phyloP scores from a whole-genome alignment of 495 filamentous ascomycete species.

The Penicillium soppii region DNA sequence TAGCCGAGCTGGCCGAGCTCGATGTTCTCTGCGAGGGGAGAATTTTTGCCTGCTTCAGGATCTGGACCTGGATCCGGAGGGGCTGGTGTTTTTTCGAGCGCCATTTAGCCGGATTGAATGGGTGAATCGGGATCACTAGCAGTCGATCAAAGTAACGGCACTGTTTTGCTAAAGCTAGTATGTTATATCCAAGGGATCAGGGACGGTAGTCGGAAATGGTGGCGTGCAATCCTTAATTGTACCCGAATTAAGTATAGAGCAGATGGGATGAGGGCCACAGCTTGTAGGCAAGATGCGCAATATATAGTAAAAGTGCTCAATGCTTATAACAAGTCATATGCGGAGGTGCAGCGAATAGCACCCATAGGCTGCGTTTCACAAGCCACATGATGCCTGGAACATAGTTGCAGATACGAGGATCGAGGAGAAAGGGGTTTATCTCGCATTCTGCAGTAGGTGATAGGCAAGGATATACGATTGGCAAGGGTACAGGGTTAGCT shows the following conservation, averaged over 20 bases:
- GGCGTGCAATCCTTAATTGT: too few species aligned
- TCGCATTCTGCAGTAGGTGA: not conserved
- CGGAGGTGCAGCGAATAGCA: not conserved
- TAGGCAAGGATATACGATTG: not conserved
- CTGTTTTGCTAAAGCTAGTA: too few species aligned
- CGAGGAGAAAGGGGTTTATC: not conserved
- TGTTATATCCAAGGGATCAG: too few species aligned
- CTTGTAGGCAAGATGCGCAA: not conserved
- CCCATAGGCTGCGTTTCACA: not conserved
- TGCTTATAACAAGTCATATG: not conserved
- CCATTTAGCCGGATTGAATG: not conserved
- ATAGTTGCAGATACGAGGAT: not conserved
- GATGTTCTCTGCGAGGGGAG: constrained; percentile 6
- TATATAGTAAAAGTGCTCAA: not conserved
- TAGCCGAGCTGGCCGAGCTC: constrained; percentile 39
- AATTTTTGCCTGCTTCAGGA: constrained; percentile 16
- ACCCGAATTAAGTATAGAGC: too few species aligned
- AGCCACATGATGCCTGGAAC: not conserved
- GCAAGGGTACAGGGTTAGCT: not conserved
- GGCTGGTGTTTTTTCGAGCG: not conserved
- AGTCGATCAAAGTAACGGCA: too few species aligned
- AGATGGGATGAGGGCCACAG: not conserved
- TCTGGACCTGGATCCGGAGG: not conserved
- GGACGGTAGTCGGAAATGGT: too few species aligned
- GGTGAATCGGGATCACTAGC: too few species aligned